These are phyloP conservation scores for Camellia japonica DNA, from an alignment of 148 eudicot genomes.

Conservation along the genomic window DNA sequence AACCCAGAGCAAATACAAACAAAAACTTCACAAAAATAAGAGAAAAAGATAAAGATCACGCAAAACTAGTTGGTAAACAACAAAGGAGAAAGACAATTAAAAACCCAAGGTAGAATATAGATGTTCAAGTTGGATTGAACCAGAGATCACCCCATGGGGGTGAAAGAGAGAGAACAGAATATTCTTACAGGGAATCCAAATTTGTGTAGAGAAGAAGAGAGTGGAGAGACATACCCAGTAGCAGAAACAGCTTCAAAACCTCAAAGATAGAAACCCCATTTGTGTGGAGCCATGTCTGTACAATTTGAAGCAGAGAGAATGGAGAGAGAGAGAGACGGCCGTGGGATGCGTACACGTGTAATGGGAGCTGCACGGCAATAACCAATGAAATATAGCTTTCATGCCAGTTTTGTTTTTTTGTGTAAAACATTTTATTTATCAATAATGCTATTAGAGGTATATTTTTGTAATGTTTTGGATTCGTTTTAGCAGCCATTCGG, in stretches of 20 bases:
- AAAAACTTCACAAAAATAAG: not conserved
- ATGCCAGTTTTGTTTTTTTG: constrained; percentile 15
- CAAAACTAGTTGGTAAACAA: not conserved
- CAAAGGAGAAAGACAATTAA: not conserved
- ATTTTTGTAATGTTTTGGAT: too few relatives aligned
- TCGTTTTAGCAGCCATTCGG: too few relatives aligned
- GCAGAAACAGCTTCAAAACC: constrained; percentile 2
- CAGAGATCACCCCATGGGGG: not conserved
- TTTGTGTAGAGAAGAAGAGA: not conserved
- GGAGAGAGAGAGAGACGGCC: constrained; percentile 8
- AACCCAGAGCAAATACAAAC: not conserved
- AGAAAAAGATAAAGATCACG: not conserved
- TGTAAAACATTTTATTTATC: not conserved
- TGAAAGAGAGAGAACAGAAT: not conserved
- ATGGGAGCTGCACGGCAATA: constrained; percentile 23
- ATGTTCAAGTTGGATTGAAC: not conserved
- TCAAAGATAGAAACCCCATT: constrained; percentile 28
- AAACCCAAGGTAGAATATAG: not conserved
- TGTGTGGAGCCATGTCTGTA: constrained; percentile 33
- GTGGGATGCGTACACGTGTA: constrained; percentile 13
- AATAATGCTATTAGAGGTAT: too few relatives aligned
- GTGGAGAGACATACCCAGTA: constrained; percentile 13
- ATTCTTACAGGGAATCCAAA: not conserved
- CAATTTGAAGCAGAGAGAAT: constrained; percentile 16
- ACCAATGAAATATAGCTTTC: constrained; percentile 25